A percentile compares a stretch with the other conserved stretches of the same genome.
Evolutionary conservation across 129 eudicot species (phyloP).

Genomic region (Saussurea involucrata): DNA sequence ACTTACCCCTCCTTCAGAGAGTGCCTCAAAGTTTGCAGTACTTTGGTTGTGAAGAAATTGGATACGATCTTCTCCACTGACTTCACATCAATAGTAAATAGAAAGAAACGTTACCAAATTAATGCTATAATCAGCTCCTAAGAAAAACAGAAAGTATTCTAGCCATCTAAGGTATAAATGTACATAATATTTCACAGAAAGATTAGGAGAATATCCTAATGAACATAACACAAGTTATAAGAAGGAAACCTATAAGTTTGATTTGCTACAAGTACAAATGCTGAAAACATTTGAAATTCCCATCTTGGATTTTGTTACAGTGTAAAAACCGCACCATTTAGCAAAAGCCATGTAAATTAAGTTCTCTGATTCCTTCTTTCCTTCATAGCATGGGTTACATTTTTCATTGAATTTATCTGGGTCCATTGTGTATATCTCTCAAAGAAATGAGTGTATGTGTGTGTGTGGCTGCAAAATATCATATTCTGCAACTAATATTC

Average conservation of each 20-base stretch:
- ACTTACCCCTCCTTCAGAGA: slow-evolving; percentile 74
- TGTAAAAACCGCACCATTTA: not conserved
- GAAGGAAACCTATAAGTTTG: not conserved
- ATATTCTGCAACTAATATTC: not conserved
- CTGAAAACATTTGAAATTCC: not conserved
- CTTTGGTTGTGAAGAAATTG: slow-evolving; percentile 92
- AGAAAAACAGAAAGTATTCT: no score
- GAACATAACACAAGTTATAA: not conserved
- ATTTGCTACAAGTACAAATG: not conserved
- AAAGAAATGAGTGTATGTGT: not conserved
- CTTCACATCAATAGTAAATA: slow-evolving; percentile 37
- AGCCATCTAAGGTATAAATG: not conserved
- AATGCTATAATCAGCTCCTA: no score
- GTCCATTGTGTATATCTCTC: not conserved
- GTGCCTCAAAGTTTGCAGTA: slow-evolving; percentile 87
- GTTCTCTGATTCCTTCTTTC: not conserved
- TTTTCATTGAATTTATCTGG: not conserved
- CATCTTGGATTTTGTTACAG: not conserved
- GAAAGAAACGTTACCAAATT: not conserved
- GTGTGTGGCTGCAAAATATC: slow-evolving; percentile 2
- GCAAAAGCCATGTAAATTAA: not conserved
- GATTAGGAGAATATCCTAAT: not conserved
- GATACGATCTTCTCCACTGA: slow-evolving; percentile 83
- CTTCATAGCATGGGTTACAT: not conserved
- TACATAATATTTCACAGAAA: not conserved